Evolutionary conservation across 306 rosid species (phyloP).

Genomic region (Dalbergia oliveri): DNA sequence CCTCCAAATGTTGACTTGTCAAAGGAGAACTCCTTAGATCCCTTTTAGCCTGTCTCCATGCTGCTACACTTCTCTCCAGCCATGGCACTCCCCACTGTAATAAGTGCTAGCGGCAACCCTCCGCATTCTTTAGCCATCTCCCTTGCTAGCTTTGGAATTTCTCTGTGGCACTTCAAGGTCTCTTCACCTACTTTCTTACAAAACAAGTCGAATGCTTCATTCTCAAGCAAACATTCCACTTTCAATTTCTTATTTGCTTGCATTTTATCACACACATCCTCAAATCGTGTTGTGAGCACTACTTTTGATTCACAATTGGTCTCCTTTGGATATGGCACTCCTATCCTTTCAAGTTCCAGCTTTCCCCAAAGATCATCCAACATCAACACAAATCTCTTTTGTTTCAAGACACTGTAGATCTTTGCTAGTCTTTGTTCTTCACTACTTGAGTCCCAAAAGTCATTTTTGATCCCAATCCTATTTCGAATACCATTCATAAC

Average conservation of each 20-base stretch:
- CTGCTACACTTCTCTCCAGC: neutral
- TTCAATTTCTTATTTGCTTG: slow-evolving; percentile 9
- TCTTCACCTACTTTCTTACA: slow-evolving; percentile 28
- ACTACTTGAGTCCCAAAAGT: neutral
- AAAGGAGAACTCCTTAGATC: neutral
- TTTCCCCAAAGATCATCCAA: slow-evolving; percentile 53
- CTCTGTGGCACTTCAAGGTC: neutral
- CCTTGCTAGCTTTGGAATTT: slow-evolving; percentile 5
- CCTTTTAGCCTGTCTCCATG: slow-evolving; percentile 12
- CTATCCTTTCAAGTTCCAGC: slow-evolving; percentile 33
- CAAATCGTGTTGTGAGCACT: slow-evolving; percentile 38
- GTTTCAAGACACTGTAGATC: neutral
- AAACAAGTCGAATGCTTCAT: slow-evolving; percentile 41
- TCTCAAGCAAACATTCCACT: slow-evolving; percentile 6
- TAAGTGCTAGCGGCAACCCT: slow-evolving; percentile 45
- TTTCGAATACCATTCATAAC: slow-evolving; percentile 33
- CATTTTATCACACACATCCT: slow-evolving; percentile 49
- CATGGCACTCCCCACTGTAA: slow-evolving; percentile 38
- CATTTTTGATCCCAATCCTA: neutral
- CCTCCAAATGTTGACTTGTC: neutral
- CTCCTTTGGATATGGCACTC: slow-evolving; percentile 5
- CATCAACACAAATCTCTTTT: slow-evolving; percentile 20
- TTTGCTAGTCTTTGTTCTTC: neutral
- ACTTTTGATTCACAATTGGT: slow-evolving; percentile 19
- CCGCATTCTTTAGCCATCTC: neutral